Percentiles rank a stretch among this genome's conserved stretches.
phyloP scores from a whole-genome alignment of 148 eudicot species.

The Vaccinium myrtillus region DNA sequence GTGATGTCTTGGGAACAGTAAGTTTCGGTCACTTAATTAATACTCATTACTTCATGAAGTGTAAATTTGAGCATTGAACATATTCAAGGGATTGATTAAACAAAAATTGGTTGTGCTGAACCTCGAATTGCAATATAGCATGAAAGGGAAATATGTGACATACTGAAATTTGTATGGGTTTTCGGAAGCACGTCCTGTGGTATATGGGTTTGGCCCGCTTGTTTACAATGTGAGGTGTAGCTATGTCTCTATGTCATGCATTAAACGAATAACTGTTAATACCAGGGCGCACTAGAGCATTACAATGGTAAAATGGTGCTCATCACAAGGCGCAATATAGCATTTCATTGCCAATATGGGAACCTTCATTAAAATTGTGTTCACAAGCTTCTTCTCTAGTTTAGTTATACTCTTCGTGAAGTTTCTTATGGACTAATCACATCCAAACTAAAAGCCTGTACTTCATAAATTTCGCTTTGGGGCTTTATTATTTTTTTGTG shows the following conservation, averaged over 20 bases:
- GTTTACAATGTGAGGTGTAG: background rate
- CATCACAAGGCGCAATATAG: background rate
- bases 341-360: background rate
- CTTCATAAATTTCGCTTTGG: background rate
- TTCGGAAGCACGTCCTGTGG: background rate
- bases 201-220: background rate
- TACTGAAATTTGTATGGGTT: background rate
- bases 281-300: background rate
- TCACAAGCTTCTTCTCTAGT: background rate
- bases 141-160: background rate
- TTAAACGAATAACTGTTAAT: background rate
- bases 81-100: background rate
- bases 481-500: background rate
- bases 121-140: background rate
- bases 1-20: slow-evolving; percentile 97
- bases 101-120: background rate
- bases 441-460: background rate
- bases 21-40: slow-evolving; percentile 32
- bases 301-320: background rate
- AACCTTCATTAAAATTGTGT: background rate
- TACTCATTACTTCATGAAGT: slow-evolving; percentile 15
- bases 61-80: background rate
- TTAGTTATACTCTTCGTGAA: background rate
- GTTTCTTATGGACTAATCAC: background rate
- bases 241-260: background rate